These are phyloP conservation scores for Rhodomyrtus psidioides DNA, from an alignment of 441 rosid genomes.

Conservation along the genomic window DNA sequence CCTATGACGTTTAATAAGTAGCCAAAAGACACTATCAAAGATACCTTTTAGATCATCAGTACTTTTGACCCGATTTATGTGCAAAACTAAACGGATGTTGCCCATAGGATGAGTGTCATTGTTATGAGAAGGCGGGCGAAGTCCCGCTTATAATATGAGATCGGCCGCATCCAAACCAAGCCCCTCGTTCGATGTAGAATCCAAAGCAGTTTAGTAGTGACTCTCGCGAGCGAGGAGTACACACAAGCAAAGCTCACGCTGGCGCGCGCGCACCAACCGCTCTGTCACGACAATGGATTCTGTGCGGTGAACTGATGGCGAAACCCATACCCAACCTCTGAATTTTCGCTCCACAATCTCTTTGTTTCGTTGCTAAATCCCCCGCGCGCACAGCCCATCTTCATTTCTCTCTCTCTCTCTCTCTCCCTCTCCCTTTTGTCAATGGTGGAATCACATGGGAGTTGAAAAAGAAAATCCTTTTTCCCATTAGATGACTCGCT, in stretches of 20 bases:
- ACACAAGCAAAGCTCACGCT: neutral
- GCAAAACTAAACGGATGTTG: neutral
- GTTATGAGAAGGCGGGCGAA: too few relatives aligned
- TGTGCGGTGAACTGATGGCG: neutral
- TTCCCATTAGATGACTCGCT: neutral
- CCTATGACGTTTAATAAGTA: neutral
- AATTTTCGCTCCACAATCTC: neutral
- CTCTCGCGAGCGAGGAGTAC: neutral
- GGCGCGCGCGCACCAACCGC: neutral
- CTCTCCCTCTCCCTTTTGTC: neutral
- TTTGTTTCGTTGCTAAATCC: neutral
- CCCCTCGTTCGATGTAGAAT: neutral
- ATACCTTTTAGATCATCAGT: neutral
- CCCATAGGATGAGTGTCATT: neutral
- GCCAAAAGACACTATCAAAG: neutral
- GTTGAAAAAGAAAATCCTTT: neutral
- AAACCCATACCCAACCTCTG: neutral
- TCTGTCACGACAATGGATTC: neutral
- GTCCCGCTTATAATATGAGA: too few relatives aligned
- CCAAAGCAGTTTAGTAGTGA: neutral
- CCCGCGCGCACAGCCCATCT: neutral
- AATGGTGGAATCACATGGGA: constrained; percentile 8
- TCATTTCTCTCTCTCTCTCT: constrained; percentile 1
- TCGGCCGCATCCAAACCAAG: neutral
- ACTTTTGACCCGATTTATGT: neutral